These are phyloP conservation scores for Antrodiella citrinella DNA, from an alignment of 768 basidiomycete species.

Conservation along the genomic window DNA sequence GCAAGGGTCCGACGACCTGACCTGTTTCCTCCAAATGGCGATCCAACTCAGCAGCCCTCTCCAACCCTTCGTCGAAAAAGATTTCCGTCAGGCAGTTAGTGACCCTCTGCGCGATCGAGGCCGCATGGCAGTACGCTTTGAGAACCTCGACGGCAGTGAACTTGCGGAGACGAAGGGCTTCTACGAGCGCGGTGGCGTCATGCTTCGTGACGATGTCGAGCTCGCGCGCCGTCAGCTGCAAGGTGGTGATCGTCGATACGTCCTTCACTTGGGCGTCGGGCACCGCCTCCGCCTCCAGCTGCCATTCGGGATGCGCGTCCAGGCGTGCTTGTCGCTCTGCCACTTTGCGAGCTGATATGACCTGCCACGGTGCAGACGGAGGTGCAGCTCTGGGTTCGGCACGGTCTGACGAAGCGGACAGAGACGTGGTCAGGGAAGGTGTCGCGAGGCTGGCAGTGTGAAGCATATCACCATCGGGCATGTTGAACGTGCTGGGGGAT, in stretches of 20 bases:
- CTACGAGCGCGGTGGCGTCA: conserved; percentile 28
- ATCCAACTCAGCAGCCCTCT: conserved; percentile 59
- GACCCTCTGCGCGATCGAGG: conserved; percentile 44
- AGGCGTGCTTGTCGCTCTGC: conserved; percentile 21
- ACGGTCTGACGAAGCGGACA: background rate
- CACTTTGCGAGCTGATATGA: conserved; percentile 16
- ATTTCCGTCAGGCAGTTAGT: conserved; percentile 86
- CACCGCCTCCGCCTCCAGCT: conserved; percentile 12
- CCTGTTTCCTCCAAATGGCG: conserved; percentile 51
- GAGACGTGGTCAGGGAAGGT: background rate
- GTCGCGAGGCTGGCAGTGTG: background rate
- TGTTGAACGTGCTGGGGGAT: background rate
- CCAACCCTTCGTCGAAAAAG: conserved; percentile 57
- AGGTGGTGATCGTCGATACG: conserved; percentile 21
- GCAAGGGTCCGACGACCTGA: conserved; percentile 58
- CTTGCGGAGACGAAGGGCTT: conserved; percentile 17
- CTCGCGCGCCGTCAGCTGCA: conserved; percentile 23
- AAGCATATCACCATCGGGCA: conserved; percentile 11
- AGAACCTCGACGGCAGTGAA: conserved; percentile 28
- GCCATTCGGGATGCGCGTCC: conserved; percentile 20
- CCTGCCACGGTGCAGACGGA: conserved; percentile 3
- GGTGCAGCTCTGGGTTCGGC: background rate
- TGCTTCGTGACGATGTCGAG: conserved; percentile 20
- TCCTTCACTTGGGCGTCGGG: conserved; percentile 14
- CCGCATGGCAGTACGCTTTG: conserved; percentile 29